Evolutionary conservation across 306 rosid species (phyloP), one percentile per base, ranked within the genome.

Genomic region (Vicia faba): DNA sequence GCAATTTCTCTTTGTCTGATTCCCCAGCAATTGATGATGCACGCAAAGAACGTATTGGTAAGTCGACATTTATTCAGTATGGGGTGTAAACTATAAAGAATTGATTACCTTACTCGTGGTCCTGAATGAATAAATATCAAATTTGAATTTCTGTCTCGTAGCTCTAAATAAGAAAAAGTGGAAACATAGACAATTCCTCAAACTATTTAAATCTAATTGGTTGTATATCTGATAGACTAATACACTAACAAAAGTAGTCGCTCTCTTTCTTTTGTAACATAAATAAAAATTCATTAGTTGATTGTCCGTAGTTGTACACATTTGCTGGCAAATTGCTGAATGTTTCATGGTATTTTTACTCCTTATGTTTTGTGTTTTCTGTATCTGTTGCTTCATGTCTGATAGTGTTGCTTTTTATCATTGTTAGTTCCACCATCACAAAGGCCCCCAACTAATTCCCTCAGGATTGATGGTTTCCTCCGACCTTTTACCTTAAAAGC

Each of bases 401-500:
- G 65, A 60, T 14, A 8, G 3, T 31, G n/a, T 71, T 33, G 62
- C 18, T 70, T 68, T 51, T 41, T 48, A 29, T 66, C 14, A 43
- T 80, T 80, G 66, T 74, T 85, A 95, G 99, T 95, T 75, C 96
- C 97, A 69, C 88, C 90, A 20, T 73, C 99, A 0, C 85, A 75
- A 51, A 82, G 78, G 45, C 25, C 91, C 66, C 92, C 97, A 26
- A 95, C 96, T 43, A 84, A 73, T 78, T 90, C 99, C 40, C 86
- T 95, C 44, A 80, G 85, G 69, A 86, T 95, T 46, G 97, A 88
- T 70, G 82, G 80, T 15, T 95, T 95, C 70, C 81, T 88, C 75
- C 95, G 99, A 28, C 99, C 99, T 36, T 88, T 93, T 78, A 93
- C 97, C 70, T 79, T 93, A 67, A 93, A 93, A 79, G 86, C 92